phyloP scores from a whole-genome alignment of 495 filamentous ascomycete species.

The Sordaria brevicollis region DNA sequence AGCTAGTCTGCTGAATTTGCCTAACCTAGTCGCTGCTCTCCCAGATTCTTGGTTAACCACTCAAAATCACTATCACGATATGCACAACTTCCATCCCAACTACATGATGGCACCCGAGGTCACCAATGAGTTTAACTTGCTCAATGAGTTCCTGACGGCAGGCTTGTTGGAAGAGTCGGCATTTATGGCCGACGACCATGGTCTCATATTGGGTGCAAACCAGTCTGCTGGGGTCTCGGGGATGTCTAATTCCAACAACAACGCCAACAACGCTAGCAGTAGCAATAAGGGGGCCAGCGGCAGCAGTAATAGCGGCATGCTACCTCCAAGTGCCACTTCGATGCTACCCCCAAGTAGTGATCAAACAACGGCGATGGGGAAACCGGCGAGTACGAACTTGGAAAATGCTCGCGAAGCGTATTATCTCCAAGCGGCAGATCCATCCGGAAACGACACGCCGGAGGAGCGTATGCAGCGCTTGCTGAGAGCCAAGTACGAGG shows the following conservation, averaged over 20 bases:
- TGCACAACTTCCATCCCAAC: slow-evolving; percentile 85
- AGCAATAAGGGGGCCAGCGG: slow-evolving; percentile 17
- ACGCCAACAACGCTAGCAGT: slow-evolving; percentile 13
- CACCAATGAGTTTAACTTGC: slow-evolving; percentile 86
- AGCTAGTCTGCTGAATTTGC: slow-evolving; percentile 27
- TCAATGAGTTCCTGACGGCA: slow-evolving; percentile 90
- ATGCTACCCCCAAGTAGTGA: slow-evolving; percentile 39
- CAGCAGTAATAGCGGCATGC: slow-evolving; percentile 26
- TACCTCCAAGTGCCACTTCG: slow-evolving; percentile 29
- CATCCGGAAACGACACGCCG: slow-evolving; percentile 79
- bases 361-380: slow-evolving; percentile 47
- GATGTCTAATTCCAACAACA: slow-evolving; percentile 22
- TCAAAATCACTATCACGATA: slow-evolving; percentile 81
- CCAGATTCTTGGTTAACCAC: slow-evolving; percentile 47
- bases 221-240: slow-evolving; percentile 21
- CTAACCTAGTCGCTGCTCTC: slow-evolving; percentile 34
- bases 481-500: slow-evolving; percentile 88
- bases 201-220: slow-evolving; percentile 25
- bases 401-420: slow-evolving; percentile 85
- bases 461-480: slow-evolving; percentile 94
- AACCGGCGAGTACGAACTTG: slow-evolving; percentile 48
- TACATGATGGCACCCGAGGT: slow-evolving; percentile 96
- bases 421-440: slow-evolving; percentile 94
- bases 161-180: slow-evolving; percentile 73
- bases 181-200: slow-evolving; percentile 50